These are phyloP conservation scores for Cladorrhinum sp. DNA, from an alignment of 2,329 filamentous ascomycete species.

Conservation along the genomic window DNA sequence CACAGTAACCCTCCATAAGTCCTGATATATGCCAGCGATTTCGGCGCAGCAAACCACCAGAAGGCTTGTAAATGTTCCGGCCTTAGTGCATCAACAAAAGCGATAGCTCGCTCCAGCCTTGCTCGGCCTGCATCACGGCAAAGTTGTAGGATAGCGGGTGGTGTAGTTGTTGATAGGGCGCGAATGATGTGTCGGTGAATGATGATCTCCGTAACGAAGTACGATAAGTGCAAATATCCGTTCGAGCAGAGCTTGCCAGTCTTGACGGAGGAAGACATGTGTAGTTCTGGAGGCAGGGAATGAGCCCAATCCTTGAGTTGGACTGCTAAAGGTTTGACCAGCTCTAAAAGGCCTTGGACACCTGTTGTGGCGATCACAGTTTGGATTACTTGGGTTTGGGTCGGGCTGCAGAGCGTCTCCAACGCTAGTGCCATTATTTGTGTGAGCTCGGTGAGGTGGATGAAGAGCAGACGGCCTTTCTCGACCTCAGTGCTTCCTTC, in stretches of 20 bases:
- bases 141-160: conserved; percentile 31
- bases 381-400: conserved; percentile 26
- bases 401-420: conserved; percentile 44
- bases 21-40: conserved; percentile 42
- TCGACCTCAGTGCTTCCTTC: conserved; percentile 43
- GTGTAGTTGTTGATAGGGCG: conserved; percentile 36
- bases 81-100: conserved; percentile 40
- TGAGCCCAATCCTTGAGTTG: conserved; percentile 27
- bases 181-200: conserved; percentile 49
- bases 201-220: conserved; percentile 50
- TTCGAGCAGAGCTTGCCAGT: conserved; percentile 32
- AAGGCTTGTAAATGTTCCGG: conserved; percentile 46
- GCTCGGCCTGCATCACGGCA: conserved; percentile 39
- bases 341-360: conserved; percentile 23
- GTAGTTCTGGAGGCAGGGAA: conserved; percentile 23
- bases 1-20: conserved; percentile 42
- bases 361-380: conserved; percentile 16
- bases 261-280: conserved; percentile 26
- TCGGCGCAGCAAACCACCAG: conserved; percentile 44
- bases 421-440: conserved; percentile 51
- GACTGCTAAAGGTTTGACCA: conserved; percentile 29
- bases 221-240: conserved; percentile 49
- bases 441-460: conserved; percentile 49
- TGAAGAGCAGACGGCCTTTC: conserved; percentile 47
- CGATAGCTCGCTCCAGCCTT: conserved; percentile 39